Evolutionary conservation across 2,329 filamentous ascomycete species (phyloP).

Genomic region (Tetracladium maxilliforme): DNA sequence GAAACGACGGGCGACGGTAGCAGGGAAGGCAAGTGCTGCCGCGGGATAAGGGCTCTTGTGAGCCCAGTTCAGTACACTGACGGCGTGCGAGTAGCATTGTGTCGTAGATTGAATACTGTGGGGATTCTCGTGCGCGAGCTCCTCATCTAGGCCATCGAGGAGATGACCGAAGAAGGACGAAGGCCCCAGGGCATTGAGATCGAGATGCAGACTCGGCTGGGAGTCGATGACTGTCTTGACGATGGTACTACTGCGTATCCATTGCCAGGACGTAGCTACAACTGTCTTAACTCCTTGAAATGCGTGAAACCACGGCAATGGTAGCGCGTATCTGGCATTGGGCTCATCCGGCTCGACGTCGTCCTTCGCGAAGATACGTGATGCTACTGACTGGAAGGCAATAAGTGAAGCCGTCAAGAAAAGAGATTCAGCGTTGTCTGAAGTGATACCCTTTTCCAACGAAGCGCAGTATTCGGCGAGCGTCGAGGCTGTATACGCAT

Average conservation of each 20-base stretch:
- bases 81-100: constrained; percentile 46
- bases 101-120: constrained; percentile 23
- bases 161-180: constrained; percentile 46
- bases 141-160: constrained; percentile 40
- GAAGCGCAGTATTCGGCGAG: constrained; percentile 43
- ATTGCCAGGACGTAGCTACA: constrained; percentile 49
- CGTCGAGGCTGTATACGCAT: constrained; percentile 50
- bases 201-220: constrained; percentile 45
- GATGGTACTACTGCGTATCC: constrained; percentile 39
- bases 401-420: constrained; percentile 50
- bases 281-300: constrained; percentile 54
- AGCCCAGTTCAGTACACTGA: constrained; percentile 53
- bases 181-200: constrained; percentile 33
- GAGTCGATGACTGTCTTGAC: constrained; percentile 48
- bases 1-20: constrained; percentile 45
- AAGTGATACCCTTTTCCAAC: constrained; percentile 39
- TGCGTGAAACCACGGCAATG: constrained; percentile 50
- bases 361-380: constrained; percentile 45
- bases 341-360: constrained; percentile 23
- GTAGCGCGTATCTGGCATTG: constrained; percentile 36
- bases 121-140: constrained; percentile 24
- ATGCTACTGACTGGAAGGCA: constrained; percentile 50
- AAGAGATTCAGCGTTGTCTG: constrained; percentile 44
- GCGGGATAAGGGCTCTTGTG: constrained; percentile 43
- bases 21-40: constrained; percentile 46